Conservation (phyloP, 2,329 filamentous ascomycete species). For the Berkeleyomyces basicola region DNA sequence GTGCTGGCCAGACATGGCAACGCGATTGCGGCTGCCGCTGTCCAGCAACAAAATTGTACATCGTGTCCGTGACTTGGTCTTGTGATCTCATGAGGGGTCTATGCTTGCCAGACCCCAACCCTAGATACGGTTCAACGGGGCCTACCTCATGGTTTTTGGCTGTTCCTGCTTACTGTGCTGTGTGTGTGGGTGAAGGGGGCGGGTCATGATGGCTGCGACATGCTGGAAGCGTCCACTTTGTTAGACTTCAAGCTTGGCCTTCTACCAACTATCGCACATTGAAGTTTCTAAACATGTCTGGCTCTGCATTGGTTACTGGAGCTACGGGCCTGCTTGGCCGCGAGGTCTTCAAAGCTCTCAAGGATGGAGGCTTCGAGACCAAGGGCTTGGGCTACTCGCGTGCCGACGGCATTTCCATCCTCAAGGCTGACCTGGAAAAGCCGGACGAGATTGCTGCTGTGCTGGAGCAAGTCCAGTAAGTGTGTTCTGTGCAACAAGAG, state of each 20-base stretch:
- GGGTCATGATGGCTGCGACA: no score
- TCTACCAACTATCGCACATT: not conserved
- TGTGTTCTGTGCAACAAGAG: constrained; percentile 6
- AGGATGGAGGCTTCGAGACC: constrained; percentile 37
- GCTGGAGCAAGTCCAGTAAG: constrained; percentile 40
- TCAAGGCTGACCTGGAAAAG: constrained; percentile 39
- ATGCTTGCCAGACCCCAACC: no score
- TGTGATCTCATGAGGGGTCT: no score
- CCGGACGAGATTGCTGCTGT: constrained; percentile 29
- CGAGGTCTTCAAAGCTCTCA: constrained; percentile 46
- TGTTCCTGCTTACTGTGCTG: no score
- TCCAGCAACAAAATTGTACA: no score
- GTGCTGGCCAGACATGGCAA: no score
- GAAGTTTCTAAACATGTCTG: not conserved
- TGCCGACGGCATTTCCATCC: constrained; percentile 50
- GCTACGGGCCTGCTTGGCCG: constrained; percentile 72
- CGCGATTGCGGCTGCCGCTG: no score
- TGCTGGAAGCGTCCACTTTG: no score
- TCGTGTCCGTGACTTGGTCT: no score
- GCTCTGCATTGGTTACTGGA: constrained; percentile 56
- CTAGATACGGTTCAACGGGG: no score
- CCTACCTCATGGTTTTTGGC: no score
- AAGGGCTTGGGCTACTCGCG: constrained; percentile 60
- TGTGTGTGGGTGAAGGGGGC: no score
- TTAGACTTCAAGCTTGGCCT: not conserved